These are phyloP conservation scores for Echria macrotheca DNA, from an alignment of 495 filamentous ascomycete species.

Conservation along the genomic window DNA sequence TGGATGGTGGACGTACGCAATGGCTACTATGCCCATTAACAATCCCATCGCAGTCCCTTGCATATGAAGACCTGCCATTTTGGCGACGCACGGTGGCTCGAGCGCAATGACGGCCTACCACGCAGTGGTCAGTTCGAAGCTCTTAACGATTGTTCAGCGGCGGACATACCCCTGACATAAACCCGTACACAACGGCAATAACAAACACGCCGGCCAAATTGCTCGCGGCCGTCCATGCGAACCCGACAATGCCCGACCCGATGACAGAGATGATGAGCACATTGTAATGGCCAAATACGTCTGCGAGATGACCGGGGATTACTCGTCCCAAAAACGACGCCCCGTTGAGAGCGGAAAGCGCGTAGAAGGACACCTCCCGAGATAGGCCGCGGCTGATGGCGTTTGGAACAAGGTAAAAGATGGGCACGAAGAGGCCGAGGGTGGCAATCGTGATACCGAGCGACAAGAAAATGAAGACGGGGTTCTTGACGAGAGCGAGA, in stretches of 20 bases:
- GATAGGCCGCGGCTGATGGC: conserved; percentile 34
- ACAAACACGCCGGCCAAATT: conserved; percentile 34
- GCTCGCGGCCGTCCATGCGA: conserved; percentile 33
- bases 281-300: conserved; percentile 46
- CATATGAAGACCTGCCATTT: conserved; percentile 17
- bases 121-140: neutral
- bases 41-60: conserved; percentile 45
- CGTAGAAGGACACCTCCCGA: conserved; percentile 44
- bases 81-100: conserved; percentile 18
- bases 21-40: conserved; percentile 31
- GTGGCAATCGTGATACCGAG: conserved; percentile 28
- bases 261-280: conserved; percentile 25
- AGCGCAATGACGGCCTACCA: conserved; percentile 18
- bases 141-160: too few species aligned
- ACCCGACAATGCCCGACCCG: conserved; percentile 28
- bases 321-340: conserved; percentile 49
- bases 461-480: conserved; percentile 13
- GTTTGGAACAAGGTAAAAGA: conserved; percentile 49
- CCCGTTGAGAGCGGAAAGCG: conserved; percentile 39
- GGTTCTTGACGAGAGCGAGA: conserved; percentile 13
- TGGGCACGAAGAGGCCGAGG: conserved; percentile 47
- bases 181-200: conserved; percentile 29
- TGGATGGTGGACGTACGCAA: conserved; percentile 19
- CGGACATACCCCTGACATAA: conserved; percentile 21
- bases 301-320: conserved; percentile 43